Percentiles rank a stretch among this genome's conserved stretches.
These are phyloP conservation scores for Lasiosphaeria miniovina DNA, from an alignment of 495 filamentous ascomycete genomes.

Conservation along the genomic window DNA sequence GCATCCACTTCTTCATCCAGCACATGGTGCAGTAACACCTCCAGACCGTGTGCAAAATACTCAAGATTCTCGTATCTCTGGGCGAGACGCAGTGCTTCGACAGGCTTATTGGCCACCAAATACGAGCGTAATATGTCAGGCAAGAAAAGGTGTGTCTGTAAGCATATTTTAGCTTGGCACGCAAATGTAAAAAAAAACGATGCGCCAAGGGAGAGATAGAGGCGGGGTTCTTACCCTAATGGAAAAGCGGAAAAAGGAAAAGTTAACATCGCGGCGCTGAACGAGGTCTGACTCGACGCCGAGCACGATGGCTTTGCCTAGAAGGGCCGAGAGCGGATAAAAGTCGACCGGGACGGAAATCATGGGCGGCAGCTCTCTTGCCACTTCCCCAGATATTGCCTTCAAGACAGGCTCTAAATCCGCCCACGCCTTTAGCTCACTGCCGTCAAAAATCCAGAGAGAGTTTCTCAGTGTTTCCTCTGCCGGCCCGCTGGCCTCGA, in stretches of 20 bases:
- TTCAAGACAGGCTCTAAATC: slow-evolving; percentile 85
- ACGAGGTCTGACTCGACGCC: slow-evolving; percentile 90
- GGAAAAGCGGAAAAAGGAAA: slow-evolving; percentile 79
- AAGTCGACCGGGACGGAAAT: slow-evolving; percentile 76
- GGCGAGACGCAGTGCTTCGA: slow-evolving; percentile 72
- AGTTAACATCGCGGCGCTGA: slow-evolving; percentile 83
- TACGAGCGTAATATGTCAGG: slow-evolving; percentile 79
- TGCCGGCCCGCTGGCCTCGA: slow-evolving; percentile 25
- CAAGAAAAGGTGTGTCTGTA: slow-evolving; percentile 81
- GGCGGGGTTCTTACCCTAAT: slow-evolving; percentile 56
- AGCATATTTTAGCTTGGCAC: slow-evolving; percentile 8
- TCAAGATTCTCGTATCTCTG: slow-evolving; percentile 78
- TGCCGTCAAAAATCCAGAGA: slow-evolving; percentile 91
- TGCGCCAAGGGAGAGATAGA: neutral
- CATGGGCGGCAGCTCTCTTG: slow-evolving; percentile 58
- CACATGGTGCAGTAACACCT: slow-evolving; percentile 88
- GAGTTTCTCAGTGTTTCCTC: slow-evolving; percentile 71
- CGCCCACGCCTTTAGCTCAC: slow-evolving; percentile 77
- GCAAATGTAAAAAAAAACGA: neutral
- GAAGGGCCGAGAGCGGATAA: slow-evolving; percentile 83
- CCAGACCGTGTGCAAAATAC: slow-evolving; percentile 89
- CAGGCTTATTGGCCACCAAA: slow-evolving; percentile 65
- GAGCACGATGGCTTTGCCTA: slow-evolving; percentile 81
- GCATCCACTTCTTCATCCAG: slow-evolving; percentile 90
- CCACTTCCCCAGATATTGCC: slow-evolving; percentile 57